A percentile compares a stretch with the other conserved stretches of the same genome.
phyloP scores from a whole-genome alignment of 495 filamentous ascomycete species.

The Talaromyces trachyspermus region DNA sequence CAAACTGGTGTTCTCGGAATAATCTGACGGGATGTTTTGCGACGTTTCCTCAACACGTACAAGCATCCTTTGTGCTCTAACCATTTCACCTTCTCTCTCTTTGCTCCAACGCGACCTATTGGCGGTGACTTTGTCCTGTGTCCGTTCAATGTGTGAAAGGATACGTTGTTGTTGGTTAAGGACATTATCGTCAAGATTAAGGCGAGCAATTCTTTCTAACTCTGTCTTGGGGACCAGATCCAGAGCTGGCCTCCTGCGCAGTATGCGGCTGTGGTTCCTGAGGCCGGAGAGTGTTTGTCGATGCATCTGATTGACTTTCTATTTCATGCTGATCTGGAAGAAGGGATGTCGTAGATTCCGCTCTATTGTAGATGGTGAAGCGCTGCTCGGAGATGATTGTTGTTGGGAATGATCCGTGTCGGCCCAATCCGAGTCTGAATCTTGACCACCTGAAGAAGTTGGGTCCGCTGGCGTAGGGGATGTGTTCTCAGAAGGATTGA shows the following conservation, averaged over 20 bases:
- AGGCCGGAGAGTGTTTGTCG: slow-evolving; percentile 19
- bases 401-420: background rate
- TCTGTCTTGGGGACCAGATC: background rate
- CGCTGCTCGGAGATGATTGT: background rate
- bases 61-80: slow-evolving; percentile 72
- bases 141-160: slow-evolving; percentile 28
- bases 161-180: slow-evolving; percentile 30
- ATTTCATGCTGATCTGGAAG: slow-evolving; percentile 14
- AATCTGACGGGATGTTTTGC: slow-evolving; percentile 53
- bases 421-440: background rate
- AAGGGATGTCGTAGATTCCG: slow-evolving; percentile 32
- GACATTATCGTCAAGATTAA: slow-evolving; percentile 41
- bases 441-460: background rate
- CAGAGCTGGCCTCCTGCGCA: slow-evolving; percentile 6
- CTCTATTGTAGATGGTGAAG: slow-evolving; percentile 23
- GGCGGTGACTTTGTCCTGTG: slow-evolving; percentile 32
- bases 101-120: slow-evolving; percentile 32
- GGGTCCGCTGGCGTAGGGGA: background rate
- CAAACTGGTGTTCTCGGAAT: slow-evolving; percentile 58
- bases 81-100: slow-evolving; percentile 52
- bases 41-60: slow-evolving; percentile 54
- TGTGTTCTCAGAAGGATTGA: background rate
- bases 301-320: slow-evolving; percentile 20
- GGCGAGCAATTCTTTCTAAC: slow-evolving; percentile 26
- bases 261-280: slow-evolving; percentile 30